Base-by-base conservation (phyloP, 1,139 yeast genomes). In the Magnusiomyces tetraspermus region DNA sequence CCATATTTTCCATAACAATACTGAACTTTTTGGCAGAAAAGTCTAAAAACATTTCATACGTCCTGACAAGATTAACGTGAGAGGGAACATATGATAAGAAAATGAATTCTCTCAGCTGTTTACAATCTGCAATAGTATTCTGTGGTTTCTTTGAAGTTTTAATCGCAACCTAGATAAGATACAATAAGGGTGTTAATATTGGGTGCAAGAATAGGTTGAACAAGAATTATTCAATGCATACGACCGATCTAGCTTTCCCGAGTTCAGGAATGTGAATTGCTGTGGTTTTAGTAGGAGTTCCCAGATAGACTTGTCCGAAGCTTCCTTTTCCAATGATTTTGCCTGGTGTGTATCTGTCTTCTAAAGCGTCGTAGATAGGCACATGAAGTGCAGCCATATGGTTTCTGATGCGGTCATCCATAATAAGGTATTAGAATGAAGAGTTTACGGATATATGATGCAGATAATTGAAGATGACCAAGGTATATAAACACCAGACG, bases 1-100 rank as follows among this genome's bases (percentile, higher is more conserved):
- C 86, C 87, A 90, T 79, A 26, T 83, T 76, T 67, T 92, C 97
- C 95, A 90, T 88, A 5, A 85, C 84, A 45, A 90, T 85, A 63
- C 86, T 89, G 54, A 88, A 74, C 59, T 78, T 79, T 59, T 72
- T 76, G 46, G 75, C 69, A 11, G 63, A 58, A 48, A 76, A 73
- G 67, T 89, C 96, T 53, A 85, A 75, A 63, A 90, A 86, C 63
- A 89, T 75, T 61, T 90, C 96, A 67, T 78, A 80, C 1, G 89
- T 76, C 58, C 80, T 85, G 17, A 90, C 82, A 53, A 92, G 70
- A 59, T 82, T 78, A 19, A 79, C 78, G 67, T 87, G 95, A 0
- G 87, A 75, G 0, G 90, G 83, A 17, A 89, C 78, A 0, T 82
- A 68, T 40, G 80, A 68, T 43, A 88, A 84, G 64, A 90, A 89